Base-by-base conservation (phyloP, 2,329 filamentous ascomycete genomes). In the Apiospora aurea region DNA sequence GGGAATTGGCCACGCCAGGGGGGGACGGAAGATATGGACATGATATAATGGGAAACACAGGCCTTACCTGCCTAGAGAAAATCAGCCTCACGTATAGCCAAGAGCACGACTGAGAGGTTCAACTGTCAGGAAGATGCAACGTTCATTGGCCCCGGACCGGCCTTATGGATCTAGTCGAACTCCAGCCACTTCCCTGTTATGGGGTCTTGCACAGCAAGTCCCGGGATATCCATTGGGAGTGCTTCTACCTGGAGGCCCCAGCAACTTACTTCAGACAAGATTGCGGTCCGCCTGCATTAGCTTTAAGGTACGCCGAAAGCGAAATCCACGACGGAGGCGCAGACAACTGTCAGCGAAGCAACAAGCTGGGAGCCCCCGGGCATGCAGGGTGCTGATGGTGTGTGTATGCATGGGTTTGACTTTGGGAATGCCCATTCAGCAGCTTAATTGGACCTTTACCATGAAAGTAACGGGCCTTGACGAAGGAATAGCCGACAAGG, bases 201-300 rank as follows among this genome's bases (percentile, higher is more conserved):
- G 21, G 46, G 46, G 46, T n/a, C 21, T 8, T 18, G 46, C 21
- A 18, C 46, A 49, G 46, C 46, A 51, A 38, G n/a, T 41, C 57
- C 57, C 34, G 57, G 57, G 38, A 64, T 34, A 64, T 64, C 8
- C 57, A 64, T 64, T 64, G 41, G 57, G 34, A n/a, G n/a, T 64
- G 18, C 21, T 41, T 64, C 57, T 41, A 64, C 57, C 2, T 64
- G 34, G 57, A 64, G n/a, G 29, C 34, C 34, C 34, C 10, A n/a
- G 57, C 21, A 64, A 24, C 57, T 14, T 64, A n/a, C 34, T n/a
- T 18, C 34, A 34, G 18, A n/a, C 34, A 64, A 64, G 57, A 64
- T 41, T 24, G 57, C 57, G 57, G 57, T 41, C 57, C 34, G 34
- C 34, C 57, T 41, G 57, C 57, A 64, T 64, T 64, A 64, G 57